Base-by-base conservation (phyloP, 1,139 yeast genomes). In the Meyerozyma elateridarum region DNA sequence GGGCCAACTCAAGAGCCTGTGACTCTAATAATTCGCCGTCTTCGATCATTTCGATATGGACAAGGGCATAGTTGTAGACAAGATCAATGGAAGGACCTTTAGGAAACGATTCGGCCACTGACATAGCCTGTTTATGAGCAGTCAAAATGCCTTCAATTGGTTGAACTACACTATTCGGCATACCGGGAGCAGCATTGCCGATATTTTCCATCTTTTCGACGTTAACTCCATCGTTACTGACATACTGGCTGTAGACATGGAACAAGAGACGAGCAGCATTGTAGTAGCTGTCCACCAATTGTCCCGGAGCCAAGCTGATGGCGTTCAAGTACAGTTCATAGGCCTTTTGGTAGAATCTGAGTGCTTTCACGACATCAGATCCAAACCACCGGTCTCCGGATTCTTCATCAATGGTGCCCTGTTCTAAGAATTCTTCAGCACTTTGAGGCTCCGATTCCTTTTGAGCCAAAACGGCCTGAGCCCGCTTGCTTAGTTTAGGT, bases 381-480 rank as follows among this genome's bases (percentile, higher is more conserved):
- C 74, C 66, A 13, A 70, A 50, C 80, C 80, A 75, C 34, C 80
- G 51, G 42, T 75, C 81, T 1, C 79, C 81, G 8, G 70, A 67
- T 39, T 73, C 79, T 44, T 75, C 81, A 31, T 69, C 72, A 8
- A 52, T 51, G 2, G 73, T 56, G 0, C 73, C 80, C 35, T 57
- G 55, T 25, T 68, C 73, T n/a, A 71, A 54, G 24, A 43, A 61
- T n/a, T 70, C 77, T 16, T 68, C 74, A 1, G 63, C 58, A 0
- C 71, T 63, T 7, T 51, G 41, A 3, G 70, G 71, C 8, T 41
- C 44, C 4, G 40, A 30, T 8, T 43, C 34, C 17, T 36, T 35
- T 20, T 44, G 17, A 17, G 14, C 27, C 32, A 39, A 34, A n/a
- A 36, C 30, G 4, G 45, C 42, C 21, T 36, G 41, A 4, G 46